A percentile compares a stretch with the other conserved stretches of the same genome.
Evolutionary conservation across 2,329 filamentous ascomycete genomes (phyloP).

Genomic region (Plenodomus tracheiphilus): DNA sequence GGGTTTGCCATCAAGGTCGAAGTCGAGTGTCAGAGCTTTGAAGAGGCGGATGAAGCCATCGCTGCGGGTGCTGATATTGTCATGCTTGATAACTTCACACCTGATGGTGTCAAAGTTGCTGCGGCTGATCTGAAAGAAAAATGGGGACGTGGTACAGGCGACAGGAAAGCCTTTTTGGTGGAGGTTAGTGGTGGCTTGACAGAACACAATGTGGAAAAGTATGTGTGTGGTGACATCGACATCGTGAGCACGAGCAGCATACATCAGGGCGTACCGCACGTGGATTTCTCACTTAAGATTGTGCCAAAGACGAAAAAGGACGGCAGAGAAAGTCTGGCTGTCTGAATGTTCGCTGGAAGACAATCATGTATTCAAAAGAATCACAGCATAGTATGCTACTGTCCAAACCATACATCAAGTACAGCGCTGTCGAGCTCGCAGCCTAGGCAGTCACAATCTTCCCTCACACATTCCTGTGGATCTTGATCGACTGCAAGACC

Average conservation of each 20-base stretch:
- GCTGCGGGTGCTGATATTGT: conserved; percentile 89
- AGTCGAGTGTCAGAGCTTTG: conserved; percentile 88
- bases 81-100: conserved; percentile 95
- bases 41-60: conserved; percentile 89
- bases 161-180: conserved; percentile 69
- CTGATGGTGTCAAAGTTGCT: conserved; percentile 74
- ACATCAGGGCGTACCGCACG: conserved; percentile 89
- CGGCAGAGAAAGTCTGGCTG: conserved; percentile 15
- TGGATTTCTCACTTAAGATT: conserved; percentile 97
- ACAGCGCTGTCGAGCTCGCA: background rate
- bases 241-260: conserved; percentile 96
- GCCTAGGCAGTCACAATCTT: background rate
- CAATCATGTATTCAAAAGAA: background rate
- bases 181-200: conserved; percentile 93
- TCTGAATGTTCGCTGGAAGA: conserved; percentile 1
- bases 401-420: background rate
- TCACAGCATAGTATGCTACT: background rate
- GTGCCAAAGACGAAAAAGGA: conserved; percentile 47
- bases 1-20: conserved; percentile 95
- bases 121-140: conserved; percentile 75
- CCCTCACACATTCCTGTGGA: background rate
- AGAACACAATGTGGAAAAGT: conserved; percentile 77
- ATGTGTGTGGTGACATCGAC: conserved; percentile 84
- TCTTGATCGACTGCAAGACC: background rate
- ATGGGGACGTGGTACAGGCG: conserved; percentile 68